Evolutionary conservation across 1,139 yeast genomes (phyloP).

Genomic region (Lodderomyces margitis): DNA sequence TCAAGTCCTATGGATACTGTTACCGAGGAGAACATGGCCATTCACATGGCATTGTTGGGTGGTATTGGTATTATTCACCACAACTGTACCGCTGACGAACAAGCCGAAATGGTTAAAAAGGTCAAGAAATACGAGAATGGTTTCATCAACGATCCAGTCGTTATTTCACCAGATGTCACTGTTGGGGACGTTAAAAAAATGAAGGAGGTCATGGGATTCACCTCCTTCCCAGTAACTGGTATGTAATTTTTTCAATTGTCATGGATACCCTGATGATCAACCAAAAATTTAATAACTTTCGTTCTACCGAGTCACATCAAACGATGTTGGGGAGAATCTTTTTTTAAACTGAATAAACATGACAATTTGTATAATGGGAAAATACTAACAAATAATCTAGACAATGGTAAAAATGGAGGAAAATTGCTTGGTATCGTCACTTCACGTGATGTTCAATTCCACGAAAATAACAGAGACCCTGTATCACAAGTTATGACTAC

Average conservation of each 20-base stretch:
- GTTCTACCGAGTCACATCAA: slow-evolving; percentile 98
- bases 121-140: slow-evolving; percentile 98
- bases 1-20: slow-evolving; percentile 99
- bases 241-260: slow-evolving; percentile 44
- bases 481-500: slow-evolving; percentile 87
- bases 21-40: slow-evolving; percentile 96
- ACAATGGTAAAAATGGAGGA: slow-evolving; percentile 81
- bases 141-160: slow-evolving; percentile 92
- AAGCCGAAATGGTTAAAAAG: slow-evolving; percentile 96
- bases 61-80: slow-evolving; percentile 99
- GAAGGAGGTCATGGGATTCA: slow-evolving; percentile 78
- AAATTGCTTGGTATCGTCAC: slow-evolving; percentile 94
- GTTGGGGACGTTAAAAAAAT: slow-evolving; percentile 78
- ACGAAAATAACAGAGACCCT: slow-evolving; percentile 62
- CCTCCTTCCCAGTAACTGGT: slow-evolving; percentile 99
- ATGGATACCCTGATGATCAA: slow-evolving; percentile 56
- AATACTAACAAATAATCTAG: slow-evolving; percentile 46
- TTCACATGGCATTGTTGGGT: slow-evolving; percentile 96
- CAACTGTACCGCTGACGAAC: slow-evolving; percentile 94
- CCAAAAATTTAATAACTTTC: slow-evolving; percentile 76
- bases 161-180: slow-evolving; percentile 68
- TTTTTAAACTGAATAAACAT: slow-evolving; percentile 2
- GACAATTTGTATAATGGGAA: background rate
- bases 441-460: slow-evolving; percentile 95
- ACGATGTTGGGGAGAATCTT: slow-evolving; percentile 91